Base-by-base conservation (phyloP, 2,329 filamentous ascomycete species). In the Penicillium vulpinum region DNA sequence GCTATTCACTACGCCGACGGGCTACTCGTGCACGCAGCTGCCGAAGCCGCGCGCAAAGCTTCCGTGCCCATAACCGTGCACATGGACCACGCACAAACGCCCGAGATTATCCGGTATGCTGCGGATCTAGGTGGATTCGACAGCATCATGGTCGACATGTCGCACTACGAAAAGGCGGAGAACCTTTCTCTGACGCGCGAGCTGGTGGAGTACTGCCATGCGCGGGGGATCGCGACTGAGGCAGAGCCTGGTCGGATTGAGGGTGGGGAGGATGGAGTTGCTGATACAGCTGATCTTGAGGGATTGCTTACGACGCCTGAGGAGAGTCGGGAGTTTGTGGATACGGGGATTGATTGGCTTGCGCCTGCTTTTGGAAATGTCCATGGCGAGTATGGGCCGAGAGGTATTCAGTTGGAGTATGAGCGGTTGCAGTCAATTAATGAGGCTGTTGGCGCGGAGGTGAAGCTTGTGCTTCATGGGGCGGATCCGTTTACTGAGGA, bases 71-170 rank as follows among this genome's bases (percentile, higher is more conserved):
- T 88, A 31, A 81, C 82, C 24, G 76, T 88, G 43, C 86, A 88
- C 72, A 81, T 88, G 66, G 86, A 88, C 76, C 86, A 88, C 73
- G 84, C 83, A 29, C 86, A 88, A 72, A 83, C 81, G 9, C 83
- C 84, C 3, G 84, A 85, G 60, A 83, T 86, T 31, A 84, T 88
- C 61, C 81, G 82, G 16, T 77, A 76, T 5, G 85, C 86, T 0
- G 86, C 85, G 0, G 80, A 86, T 63, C 80, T 84, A n/a, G 78
- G 82, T 48, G 81, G 76, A 3, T 90, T 90, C 63, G 88, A 90
- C 72, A 84, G 81, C 60, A 89, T 91, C 69, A 90, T 91, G 88
- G 84, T 90, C 0, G 88, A 91, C 73, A 91, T 91, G 87, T 85
- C 81, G 56, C 88, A 90, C 69, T 85, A 88, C 67, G 86, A 88